Base-by-base conservation (phyloP, 495 filamentous ascomycete species). In the Penicillium daleae region DNA sequence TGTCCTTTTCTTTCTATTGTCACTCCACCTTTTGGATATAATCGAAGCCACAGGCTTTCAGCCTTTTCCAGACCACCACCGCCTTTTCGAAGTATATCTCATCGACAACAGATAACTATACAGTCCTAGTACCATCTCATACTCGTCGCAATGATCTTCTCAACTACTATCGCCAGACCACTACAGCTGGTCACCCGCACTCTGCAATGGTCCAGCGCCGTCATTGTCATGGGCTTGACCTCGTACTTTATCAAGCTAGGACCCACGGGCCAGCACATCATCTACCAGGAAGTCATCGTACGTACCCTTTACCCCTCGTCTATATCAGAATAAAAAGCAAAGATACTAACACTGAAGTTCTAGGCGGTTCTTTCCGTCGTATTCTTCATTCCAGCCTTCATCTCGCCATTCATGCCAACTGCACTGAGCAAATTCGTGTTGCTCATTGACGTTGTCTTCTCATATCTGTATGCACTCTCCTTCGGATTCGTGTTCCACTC, bases 141-240 rank as follows among this genome's bases (percentile, higher is more conserved):
- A 50, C 31, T 29, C 50, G 21, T 12, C 65, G 66, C n/a, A 19
- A 80, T 78, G 76, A 33, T 32, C 40, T 63, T 75, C 44, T 71
- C 72, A 46, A 71, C 66, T 27, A 22, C 71, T 32, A 58, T 78
- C 21, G 50, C 75, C 17, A 71, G 77, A 3, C 79, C 79, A 3
- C 33, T 80, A 42, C 74, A 77, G 67, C 73, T 82, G 50, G 48
- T 57, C 52, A 68, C 63, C 26, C 75, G 79, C 2, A 40, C 63
- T 2, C 19, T 82, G 65, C 79, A 82, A 58, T 88, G 86, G 86
- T 68, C 76, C 39, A 85, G 82, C 40, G 77, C 85, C 24, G 83
- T 86, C 46, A 87, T 88, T 60, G 85, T 87, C 12, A 81, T 88
- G 78, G 83, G 83, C 56, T 78, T 88, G 50, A 74, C 83, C 4